Base-by-base conservation (phyloP, 164 flowering plant genomes). In the Vitis rotundifolia region DNA sequence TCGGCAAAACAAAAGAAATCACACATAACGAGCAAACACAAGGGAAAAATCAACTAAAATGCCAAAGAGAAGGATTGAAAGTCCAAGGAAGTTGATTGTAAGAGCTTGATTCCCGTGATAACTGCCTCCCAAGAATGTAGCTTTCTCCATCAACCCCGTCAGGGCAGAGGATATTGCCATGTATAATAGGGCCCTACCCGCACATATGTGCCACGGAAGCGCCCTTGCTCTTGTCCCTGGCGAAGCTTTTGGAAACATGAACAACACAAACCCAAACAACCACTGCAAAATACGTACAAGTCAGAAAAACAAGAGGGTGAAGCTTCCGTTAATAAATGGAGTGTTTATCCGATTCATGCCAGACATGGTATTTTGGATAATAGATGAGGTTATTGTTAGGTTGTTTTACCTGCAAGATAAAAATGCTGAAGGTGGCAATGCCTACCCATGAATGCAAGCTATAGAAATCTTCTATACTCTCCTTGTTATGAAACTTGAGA, bases 401-500 rank as follows among this genome's bases (percentile, higher is more conserved):
- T 12, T n/a, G n/a, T 28, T 31, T 9, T 81, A 90, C 97, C 95
- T 92, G 97, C 61, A 87, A 66, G 26, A 85, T 69, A 59, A 73
- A 90, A 49, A 87, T 73, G 84, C 73, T 73, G 71, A 91, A 80
- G 52, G 97, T 87, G 74, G 55, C 71, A 1, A 91, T 73, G 70
- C 97, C 97, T n/a, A 91, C 82, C 97, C 97, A 91, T 8, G 97
- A 92, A 76, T 92, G 97, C 74, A 92, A 77, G 82, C 81, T 85
- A 22, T 76, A 70, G 86, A 92, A 72, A 56, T 88, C 69, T 16
- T 71, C 51, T 6, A 85, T 9, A 10, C 68, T 49, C 14, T 0
- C 18, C 75, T 54, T 74, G 14, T 83, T 74, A 62, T 90, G 93
- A 47, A 8, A 92, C 77, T 85, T 92, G 86, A 92, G 90, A 19